Conservation (phyloP, 768 basidiomycete species). For the Rhizopogon vesiculosus region DNA sequence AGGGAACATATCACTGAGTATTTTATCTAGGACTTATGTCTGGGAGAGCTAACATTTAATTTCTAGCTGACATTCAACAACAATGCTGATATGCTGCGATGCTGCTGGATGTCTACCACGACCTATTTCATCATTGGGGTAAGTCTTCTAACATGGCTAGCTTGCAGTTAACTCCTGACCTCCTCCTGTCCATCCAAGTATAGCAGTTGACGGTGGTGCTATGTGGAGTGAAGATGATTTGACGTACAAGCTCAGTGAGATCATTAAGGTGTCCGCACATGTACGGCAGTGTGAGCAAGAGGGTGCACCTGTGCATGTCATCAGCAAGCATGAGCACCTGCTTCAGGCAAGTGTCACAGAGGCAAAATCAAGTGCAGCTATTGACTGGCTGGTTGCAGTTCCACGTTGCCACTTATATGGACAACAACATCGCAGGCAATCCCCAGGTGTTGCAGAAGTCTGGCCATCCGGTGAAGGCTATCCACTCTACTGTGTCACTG, state of each 20-base stretch:
- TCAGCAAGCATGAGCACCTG: constrained; percentile 93
- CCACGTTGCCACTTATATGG: constrained; percentile 99
- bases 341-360: constrained; percentile 64
- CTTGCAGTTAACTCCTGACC: too few species aligned
- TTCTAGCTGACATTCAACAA: too few species aligned
- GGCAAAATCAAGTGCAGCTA: background rate
- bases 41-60: too few species aligned
- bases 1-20: too few species aligned
- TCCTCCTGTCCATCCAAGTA: constrained; percentile 54
- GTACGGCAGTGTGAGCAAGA: constrained; percentile 93
- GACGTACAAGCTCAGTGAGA: constrained; percentile 96
- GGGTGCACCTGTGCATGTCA: constrained; percentile 93
- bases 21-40: too few species aligned
- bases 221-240: constrained; percentile 47
- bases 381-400: constrained; percentile 48
- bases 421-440: constrained; percentile 97
- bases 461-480: constrained; percentile 96
- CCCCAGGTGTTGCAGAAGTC: constrained; percentile 97
- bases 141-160: too few species aligned
- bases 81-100: too few species aligned
- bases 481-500: constrained; percentile 32
- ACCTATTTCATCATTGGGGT: too few species aligned
- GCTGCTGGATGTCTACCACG: too few species aligned
- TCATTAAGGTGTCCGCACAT: constrained; percentile 92
- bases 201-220: constrained; percentile 93